phyloP scores from a whole-genome alignment of 139 green algal species.

The Spirogloea muscicola region DNA sequence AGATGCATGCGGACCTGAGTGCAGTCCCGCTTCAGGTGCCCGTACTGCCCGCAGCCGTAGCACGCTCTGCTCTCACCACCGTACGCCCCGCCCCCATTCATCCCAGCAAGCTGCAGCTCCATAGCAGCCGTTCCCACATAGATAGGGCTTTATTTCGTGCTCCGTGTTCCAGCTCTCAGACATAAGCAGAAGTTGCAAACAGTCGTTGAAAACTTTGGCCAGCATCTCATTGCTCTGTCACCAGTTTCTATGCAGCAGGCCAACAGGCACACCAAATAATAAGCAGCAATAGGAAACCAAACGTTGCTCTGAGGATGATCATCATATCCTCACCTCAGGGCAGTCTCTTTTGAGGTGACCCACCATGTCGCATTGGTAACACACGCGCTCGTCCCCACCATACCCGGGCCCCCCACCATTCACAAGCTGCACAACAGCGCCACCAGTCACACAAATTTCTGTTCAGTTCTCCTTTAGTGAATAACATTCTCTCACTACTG shows the following conservation, averaged over 20 bases:
- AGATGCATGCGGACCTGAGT: slow-evolving; percentile 1
- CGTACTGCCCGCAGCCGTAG: slow-evolving; percentile 7
- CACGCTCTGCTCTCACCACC: slow-evolving; percentile 2
- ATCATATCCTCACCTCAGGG: not conserved
- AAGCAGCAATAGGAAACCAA: too few relatives aligned
- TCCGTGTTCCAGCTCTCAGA: too few relatives aligned
- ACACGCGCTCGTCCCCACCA: not conserved
- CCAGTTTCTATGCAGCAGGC: too few relatives aligned
- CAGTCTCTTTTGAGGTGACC: slow-evolving; percentile 26
- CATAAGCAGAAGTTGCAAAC: too few relatives aligned
- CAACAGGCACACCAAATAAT: too few relatives aligned
- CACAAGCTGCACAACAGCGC: too few relatives aligned
- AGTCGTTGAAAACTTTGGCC: too few relatives aligned
- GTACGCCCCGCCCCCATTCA: not conserved
- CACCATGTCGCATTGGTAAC: not conserved
- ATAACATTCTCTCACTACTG: not conserved
- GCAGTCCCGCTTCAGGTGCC: slow-evolving; percentile 43
- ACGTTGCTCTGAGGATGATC: too few relatives aligned
- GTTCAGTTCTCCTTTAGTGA: too few relatives aligned
- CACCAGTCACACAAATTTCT: too few relatives aligned
- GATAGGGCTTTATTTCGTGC: too few relatives aligned
- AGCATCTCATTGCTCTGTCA: too few relatives aligned
- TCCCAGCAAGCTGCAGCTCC: not conserved
- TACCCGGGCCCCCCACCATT: not conserved
- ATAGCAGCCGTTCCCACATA: not conserved